Evolutionary conservation across 768 basidiomycete species (phyloP), one percentile per base, ranked within the genome.

Genomic region (Melanogaster broomeanus): DNA sequence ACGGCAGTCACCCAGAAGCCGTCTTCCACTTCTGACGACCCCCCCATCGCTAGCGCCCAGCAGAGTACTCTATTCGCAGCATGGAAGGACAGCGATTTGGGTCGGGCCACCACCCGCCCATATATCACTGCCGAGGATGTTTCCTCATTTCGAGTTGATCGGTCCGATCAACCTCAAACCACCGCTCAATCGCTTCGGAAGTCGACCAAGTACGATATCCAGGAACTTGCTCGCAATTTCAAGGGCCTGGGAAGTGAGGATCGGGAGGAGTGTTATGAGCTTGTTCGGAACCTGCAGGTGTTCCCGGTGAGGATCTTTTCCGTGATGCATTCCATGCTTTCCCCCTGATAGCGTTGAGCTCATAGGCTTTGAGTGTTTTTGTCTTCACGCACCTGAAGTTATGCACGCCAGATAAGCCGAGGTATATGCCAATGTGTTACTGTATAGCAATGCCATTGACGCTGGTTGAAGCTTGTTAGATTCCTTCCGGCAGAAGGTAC

Each of bases 321-420:
- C 13, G 25, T 22, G 37, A 13, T 13, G 12, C 15, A 33, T 25
- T 9, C 25, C 12, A 49, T 25, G 3, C n/a, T 10, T n/a, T 1
- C 19, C 16, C 10, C 18, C 18, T 25, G 46, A 52, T 9, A 30
- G 55, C 27, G 53, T 13, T 28, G 37, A 2, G 15, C 2, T 34
- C 28, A 31, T 22, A 68, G 65, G 58, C 57, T 27, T 25, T 66
- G 31, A 48, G 57, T 21, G 62, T 62, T 9, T 60, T 51, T 46
- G 39, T 67, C 16, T 67, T 67, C 9, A 53, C 55, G 37, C 66
- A 69, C 42, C 40, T 67, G 53, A 64, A 50, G 12, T 22, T 67
- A 24, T 69, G 67, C 28, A 48, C 38, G 10, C 24, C 40, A 4
- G 59, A 57, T 16, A 42, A 66, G 34, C 49, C 48, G 34, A 22